Evolutionary conservation across 2,329 filamentous ascomycete genomes (phyloP), one percentile per base, ranked within the genome.

Genomic region (Pseudocercospora vitis): DNA sequence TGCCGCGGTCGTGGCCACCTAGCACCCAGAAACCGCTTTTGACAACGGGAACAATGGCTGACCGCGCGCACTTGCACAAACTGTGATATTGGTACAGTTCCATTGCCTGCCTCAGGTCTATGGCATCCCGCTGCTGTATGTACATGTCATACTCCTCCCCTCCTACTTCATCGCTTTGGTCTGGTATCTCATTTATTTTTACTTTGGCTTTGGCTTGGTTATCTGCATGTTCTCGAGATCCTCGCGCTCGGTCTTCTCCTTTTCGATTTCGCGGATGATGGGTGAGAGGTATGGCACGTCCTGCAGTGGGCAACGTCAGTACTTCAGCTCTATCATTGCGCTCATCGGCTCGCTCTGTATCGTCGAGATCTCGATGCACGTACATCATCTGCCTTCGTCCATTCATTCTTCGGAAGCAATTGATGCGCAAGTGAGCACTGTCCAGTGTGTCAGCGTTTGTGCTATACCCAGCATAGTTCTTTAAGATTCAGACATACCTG

Each of bases 321-420:
- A n/a, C n/a, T n/a, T n/a, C n/a, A n/a, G n/a, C n/a, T n/a, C n/a
- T 37, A 19, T 19, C 18, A 11, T 18, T 7, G 33, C 14, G 14
- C 7, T 19, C 7, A 1, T 19, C 4, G 4, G 3, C 1, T 1
- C 14, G 16, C 33, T 3, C n/a, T n/a, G n/a, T n/a, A n/a, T n/a
- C n/a, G n/a, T n/a, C n/a, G 6, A 37, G 5, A 18, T 4, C 12
- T 4, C 24, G 9, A 8, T 8, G 11, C 6, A 51, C 71, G 40
- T 76, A 88, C 86, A 62, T 88, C 81, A 57, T 84, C 78, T 29
- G 81, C 76, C 75, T 84, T 88, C 59, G 83, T 88, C 72, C 85
- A 84, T 72, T 89, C 81, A 56, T 77, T 73, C 69, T 79, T 76
- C 52, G 85, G 84, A 48, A 87, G 76, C 55, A 87, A 74, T 64